Conservation (phyloP, 176 grass and related monocot species). For the Melocanna baccifera region DNA sequence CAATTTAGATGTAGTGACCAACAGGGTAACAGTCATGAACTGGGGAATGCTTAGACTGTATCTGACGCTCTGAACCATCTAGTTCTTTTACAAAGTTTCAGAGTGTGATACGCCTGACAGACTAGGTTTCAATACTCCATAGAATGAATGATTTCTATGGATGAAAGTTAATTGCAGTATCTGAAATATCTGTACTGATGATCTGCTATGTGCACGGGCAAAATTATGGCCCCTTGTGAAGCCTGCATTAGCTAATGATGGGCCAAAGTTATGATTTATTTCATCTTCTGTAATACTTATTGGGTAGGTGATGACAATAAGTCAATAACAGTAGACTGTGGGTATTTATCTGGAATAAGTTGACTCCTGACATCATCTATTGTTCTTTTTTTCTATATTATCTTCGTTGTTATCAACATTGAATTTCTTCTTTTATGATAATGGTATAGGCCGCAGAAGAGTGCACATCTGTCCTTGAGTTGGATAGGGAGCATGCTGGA, state of each 20-base stretch:
- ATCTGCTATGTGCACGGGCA: neutral
- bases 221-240: neutral
- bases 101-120: neutral
- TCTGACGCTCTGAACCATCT: neutral
- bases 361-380: neutral
- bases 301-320: neutral
- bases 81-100: neutral
- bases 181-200: neutral
- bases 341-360: constrained; percentile 7
- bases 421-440: constrained; percentile 13
- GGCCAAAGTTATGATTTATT: neutral
- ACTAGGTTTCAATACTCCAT: neutral
- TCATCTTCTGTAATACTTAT: neutral
- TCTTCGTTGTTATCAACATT: neutral
- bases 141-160: neutral
- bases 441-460: constrained; percentile 76
- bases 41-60: neutral
- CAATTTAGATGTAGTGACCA: neutral
- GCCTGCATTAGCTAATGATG: neutral
- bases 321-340: neutral
- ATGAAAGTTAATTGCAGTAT: neutral
- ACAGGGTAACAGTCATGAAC: neutral
- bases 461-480: constrained; percentile 94
- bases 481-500: constrained; percentile 79
- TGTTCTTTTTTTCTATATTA: constrained; percentile 12